Conservation (phyloP, 805 yeast species). For the Barnettozyma californica region DNA sequence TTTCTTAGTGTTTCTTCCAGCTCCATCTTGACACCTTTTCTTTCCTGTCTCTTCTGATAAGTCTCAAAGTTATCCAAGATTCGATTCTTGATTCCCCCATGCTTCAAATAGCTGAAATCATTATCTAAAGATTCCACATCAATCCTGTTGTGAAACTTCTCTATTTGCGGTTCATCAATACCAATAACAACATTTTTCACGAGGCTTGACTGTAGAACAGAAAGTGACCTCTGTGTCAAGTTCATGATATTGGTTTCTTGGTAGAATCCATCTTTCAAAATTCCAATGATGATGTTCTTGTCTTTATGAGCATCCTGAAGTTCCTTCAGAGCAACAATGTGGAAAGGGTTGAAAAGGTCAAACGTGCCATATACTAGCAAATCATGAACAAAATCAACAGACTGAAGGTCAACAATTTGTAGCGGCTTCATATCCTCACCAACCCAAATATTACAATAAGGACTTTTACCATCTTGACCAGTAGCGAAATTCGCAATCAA, state of each 20-base stretch:
- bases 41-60: constrained; percentile 81
- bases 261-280: constrained; percentile 54
- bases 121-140: constrained; percentile 40
- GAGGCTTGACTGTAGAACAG: constrained; percentile 82
- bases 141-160: background rate
- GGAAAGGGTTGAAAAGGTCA: constrained; percentile 92
- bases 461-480: constrained; percentile 50
- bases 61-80: constrained; percentile 62
- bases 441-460: constrained; percentile 53
- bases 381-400: constrained; percentile 11
- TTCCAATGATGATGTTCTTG: constrained; percentile 55
- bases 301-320: constrained; percentile 36
- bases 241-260: constrained; percentile 79
- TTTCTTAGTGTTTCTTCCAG: constrained; percentile 31
- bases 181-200: constrained; percentile 71
- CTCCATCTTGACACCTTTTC: constrained; percentile 78
- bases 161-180: constrained; percentile 11
- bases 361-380: constrained; percentile 71
- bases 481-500: constrained; percentile 47
- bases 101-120: constrained; percentile 58
- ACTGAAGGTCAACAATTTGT: constrained; percentile 9
- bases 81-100: constrained; percentile 67
- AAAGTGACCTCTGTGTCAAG: constrained; percentile 74
- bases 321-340: constrained; percentile 63
- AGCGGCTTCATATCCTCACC: constrained; percentile 27